Percentiles rank a stretch among this genome's conserved stretches.
phyloP scores from a whole-genome alignment of 1,284 basidiomycete species.

The Cutaneotrichosporon daszewskae region DNA sequence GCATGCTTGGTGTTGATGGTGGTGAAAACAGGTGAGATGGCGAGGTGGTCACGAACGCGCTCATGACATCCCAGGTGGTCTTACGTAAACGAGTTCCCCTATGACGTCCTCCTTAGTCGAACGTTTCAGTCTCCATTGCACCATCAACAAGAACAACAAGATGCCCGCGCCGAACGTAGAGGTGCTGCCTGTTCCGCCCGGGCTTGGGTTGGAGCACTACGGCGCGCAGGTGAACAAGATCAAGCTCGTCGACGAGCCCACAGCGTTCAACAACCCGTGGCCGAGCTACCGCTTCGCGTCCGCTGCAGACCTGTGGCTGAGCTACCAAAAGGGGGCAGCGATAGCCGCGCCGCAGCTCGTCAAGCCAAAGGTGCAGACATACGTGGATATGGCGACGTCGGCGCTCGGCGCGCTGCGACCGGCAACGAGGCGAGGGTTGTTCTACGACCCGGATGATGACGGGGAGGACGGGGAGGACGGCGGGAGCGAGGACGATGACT shows the following conservation, averaged over 20 bases:
- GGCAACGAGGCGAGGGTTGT: background rate
- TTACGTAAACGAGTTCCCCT: no score
- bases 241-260: constrained; percentile 11
- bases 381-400: no score
- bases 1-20: background rate
- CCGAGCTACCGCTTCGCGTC: constrained; percentile 39
- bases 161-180: no score
- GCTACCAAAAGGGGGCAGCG: constrained; percentile 41
- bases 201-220: no score
- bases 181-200: no score
- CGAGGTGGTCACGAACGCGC: no score
- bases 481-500: constrained; percentile 1
- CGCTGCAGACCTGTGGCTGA: constrained; percentile 33
- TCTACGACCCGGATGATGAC: constrained; percentile 9
- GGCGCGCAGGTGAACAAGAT: background rate
- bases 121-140: no score
- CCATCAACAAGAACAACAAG: no score
- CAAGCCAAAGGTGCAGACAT: background rate
- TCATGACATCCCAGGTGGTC: no score
- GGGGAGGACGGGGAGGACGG: constrained; percentile 9
- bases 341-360: constrained; percentile 28
- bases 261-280: constrained; percentile 46
- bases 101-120: no score
- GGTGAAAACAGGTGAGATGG: no score
- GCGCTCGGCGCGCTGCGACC: no score